A percentile compares a stretch with the other conserved stretches of the same genome.
Evolutionary conservation across 2,329 filamentous ascomycete species (phyloP).

Genomic region (Stromatinia cepivora): DNA sequence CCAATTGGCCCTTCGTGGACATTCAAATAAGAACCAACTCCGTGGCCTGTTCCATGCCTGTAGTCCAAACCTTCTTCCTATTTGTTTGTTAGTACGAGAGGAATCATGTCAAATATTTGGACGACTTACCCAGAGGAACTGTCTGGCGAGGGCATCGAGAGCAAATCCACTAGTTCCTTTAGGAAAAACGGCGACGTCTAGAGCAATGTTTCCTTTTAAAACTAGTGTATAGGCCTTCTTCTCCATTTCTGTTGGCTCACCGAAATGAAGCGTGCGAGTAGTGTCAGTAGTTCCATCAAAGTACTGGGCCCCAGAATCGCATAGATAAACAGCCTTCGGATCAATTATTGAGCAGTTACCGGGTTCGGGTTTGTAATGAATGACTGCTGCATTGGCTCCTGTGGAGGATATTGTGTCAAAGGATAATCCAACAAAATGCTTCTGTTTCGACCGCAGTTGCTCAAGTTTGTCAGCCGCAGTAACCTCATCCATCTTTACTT

Average conservation of each 20-base stretch:
- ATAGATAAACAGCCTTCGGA: constrained; percentile 83
- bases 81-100: constrained; percentile 22
- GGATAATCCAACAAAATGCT: constrained; percentile 84
- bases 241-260: constrained; percentile 78
- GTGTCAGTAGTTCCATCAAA: constrained; percentile 94
- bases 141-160: constrained; percentile 82
- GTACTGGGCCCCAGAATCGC: constrained; percentile 97
- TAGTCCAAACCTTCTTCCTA: constrained; percentile 83
- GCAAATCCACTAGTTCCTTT: constrained; percentile 95
- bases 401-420: constrained; percentile 97
- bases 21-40: constrained; percentile 91
- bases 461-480: constrained; percentile 90
- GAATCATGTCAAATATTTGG: not conserved
- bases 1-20: constrained; percentile 97
- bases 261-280: constrained; percentile 90
- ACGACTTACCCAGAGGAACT: constrained; percentile 78
- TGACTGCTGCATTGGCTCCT: constrained; percentile 79
- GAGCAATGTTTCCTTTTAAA: constrained; percentile 86
- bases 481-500: constrained; percentile 78
- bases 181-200: constrained; percentile 85
- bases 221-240: constrained; percentile 91
- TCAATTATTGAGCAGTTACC: constrained; percentile 83
- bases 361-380: constrained; percentile 89
- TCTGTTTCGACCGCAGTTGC: constrained; percentile 63
- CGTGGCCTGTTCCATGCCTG: constrained; percentile 93